Base-by-base conservation (phyloP, 257 asterid species). In the Nicotiana knightiana region DNA sequence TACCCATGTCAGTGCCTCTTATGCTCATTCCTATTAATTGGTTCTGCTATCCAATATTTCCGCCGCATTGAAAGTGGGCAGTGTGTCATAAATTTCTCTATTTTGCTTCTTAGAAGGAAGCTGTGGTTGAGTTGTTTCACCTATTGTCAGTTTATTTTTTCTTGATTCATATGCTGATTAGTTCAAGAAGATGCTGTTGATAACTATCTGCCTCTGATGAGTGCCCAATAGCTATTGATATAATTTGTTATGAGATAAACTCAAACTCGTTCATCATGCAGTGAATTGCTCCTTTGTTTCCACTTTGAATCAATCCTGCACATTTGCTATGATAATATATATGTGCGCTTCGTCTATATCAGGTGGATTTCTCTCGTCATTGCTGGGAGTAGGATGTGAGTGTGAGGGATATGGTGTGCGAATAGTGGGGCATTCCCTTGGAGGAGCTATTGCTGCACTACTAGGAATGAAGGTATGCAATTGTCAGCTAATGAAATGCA, bases 391-490 rank as follows among this genome's bases (percentile, higher is more conserved):
- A 33, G 80, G 88, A 64, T 78, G 85, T 28, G 88, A 86, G 67
- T 83, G 88, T 76, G 84, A 82, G 13, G 86, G 86, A 55, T 86
- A 86, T 80, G 82, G 82, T 51, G 48, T 86, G 46, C 84, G 80
- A 55, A 80, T 86, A 64, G 88, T 86, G n/a, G 88, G 88, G 67
- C 88, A 86, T 76, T 85, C 88, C 73, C 88, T 85, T 39, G 88
- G 86, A 80, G 88, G 86, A 59, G 82, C 86, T 24, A 86, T 85
- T 75, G 88, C 88, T 73, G 77, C 88, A 53, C 51, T 85, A 77
- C 58, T 85, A 15, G 88, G 88, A 62, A 28, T 86, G 26, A 81
- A 71, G 86, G 86, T 80, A 83, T 48, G 79, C 48, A 33, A 65
- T 80, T 28, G 15, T 79, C 35, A 16, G 24, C 58, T 68, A 35